These are phyloP conservation scores for Curvularia lunata DNA, from an alignment of 2,329 filamentous ascomycete species.

Conservation along the genomic window DNA sequence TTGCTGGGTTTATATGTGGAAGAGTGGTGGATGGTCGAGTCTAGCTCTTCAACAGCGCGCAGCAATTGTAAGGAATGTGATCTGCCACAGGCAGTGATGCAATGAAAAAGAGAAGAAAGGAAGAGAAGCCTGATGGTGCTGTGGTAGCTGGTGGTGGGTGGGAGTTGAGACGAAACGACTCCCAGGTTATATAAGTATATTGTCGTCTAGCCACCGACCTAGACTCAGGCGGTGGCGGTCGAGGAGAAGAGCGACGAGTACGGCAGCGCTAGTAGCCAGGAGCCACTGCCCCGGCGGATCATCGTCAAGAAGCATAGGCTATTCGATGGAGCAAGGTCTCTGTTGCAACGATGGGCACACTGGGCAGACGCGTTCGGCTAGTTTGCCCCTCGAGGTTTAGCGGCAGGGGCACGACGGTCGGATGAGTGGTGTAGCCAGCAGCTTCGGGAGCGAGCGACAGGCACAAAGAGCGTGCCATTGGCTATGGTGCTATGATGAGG, in stretches of 20 bases:
- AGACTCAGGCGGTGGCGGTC: conserved; percentile 24
- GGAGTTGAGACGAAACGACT: conserved; percentile 24
- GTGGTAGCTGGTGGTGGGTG: conserved; percentile 33
- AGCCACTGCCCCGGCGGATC: conserved; percentile 38
- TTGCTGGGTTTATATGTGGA: conserved; percentile 12
- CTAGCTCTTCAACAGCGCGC: conserved; percentile 33
- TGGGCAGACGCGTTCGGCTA: conserved; percentile 30
- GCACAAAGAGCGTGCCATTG: conserved; percentile 35
- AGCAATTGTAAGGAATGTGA: conserved; percentile 39
- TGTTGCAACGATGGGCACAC: conserved; percentile 33
- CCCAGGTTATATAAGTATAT: conserved; percentile 31
- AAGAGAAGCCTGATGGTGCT: conserved; percentile 32
- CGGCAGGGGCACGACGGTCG: conserved; percentile 23
- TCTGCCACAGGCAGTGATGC: conserved; percentile 48
- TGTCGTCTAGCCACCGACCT: conserved; percentile 22
- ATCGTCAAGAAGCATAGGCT: conserved; percentile 31
- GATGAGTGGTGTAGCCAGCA: conserved; percentile 32
- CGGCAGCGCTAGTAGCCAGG: conserved; percentile 22
- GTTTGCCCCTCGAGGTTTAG: conserved; percentile 34
- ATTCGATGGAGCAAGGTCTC: conserved; percentile 31
- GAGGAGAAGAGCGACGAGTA: conserved; percentile 15
- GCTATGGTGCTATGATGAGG: conserved; percentile 24
- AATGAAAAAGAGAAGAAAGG: conserved; percentile 25
- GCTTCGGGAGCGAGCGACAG: conserved; percentile 31
- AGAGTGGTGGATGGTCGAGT: conserved; percentile 20